phyloP scores from a whole-genome alignment of 495 filamentous ascomycete species.

The Echria macrotheca region DNA sequence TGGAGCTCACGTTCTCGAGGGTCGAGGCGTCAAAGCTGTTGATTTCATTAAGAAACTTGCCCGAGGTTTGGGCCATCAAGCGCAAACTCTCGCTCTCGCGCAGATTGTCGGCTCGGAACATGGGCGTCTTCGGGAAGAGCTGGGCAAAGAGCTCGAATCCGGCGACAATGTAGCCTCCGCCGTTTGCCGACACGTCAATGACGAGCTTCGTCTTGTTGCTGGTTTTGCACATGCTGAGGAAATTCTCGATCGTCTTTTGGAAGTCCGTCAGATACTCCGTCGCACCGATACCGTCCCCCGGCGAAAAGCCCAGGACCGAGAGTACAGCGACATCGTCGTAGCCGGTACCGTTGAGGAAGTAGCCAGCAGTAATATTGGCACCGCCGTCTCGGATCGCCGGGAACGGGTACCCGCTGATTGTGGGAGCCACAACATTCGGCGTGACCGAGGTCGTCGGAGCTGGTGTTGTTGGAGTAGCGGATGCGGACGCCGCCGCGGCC shows the following conservation, averaged over 20 bases:
- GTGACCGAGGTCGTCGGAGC: conserved; percentile 4
- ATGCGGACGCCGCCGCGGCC: background rate
- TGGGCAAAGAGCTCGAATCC: conserved; percentile 39
- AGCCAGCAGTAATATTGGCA: conserved; percentile 27
- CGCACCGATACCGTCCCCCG: conserved; percentile 6
- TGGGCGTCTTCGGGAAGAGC: conserved; percentile 24
- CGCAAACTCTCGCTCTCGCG: conserved; percentile 23
- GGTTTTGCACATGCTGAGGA: conserved; percentile 32
- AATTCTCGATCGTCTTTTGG: conserved; percentile 31
- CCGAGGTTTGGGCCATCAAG: conserved; percentile 20
- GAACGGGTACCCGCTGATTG: conserved; percentile 18
- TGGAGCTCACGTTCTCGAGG: background rate
- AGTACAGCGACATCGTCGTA: conserved; percentile 39
- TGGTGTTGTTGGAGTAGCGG: background rate
- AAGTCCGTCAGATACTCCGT: conserved; percentile 29
- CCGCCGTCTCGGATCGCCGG: conserved; percentile 19
- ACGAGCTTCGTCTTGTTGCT: conserved; percentile 45
- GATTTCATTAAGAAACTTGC: conserved; percentile 12
- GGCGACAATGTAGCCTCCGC: conserved; percentile 45
- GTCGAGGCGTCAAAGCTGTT: conserved; percentile 9
- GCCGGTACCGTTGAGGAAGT: conserved; percentile 33
- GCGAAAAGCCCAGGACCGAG: conserved; percentile 20
- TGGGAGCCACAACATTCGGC: conserved; percentile 5
- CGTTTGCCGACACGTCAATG: conserved; percentile 53
- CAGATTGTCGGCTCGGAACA: conserved; percentile 29